Evolutionary conservation across 768 basidiomycete species (phyloP).

Genomic region (Tulasnella sp.): DNA sequence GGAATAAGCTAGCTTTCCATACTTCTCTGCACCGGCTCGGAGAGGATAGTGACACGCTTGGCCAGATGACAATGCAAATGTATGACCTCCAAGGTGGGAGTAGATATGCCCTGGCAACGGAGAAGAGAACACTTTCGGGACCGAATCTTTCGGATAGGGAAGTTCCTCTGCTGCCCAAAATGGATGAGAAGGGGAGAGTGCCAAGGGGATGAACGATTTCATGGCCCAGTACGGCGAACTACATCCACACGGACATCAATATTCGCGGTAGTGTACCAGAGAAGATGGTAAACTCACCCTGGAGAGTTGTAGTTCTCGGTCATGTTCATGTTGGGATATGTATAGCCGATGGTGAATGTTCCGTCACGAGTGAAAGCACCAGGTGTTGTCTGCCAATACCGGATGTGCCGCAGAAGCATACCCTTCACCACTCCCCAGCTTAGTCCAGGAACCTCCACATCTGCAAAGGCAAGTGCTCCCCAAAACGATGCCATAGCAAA

Average conservation of each 20-base stretch:
- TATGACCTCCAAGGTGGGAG: conserved; percentile 48
- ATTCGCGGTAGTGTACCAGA: neutral
- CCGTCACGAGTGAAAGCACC: conserved; percentile 39
- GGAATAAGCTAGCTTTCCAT: conserved; percentile 65
- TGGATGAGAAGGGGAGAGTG: conserved; percentile 50
- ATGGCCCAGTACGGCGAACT: conserved; percentile 70
- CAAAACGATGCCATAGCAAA: conserved; percentile 73
- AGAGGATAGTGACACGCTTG: conserved; percentile 71
- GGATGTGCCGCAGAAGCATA: conserved; percentile 54
- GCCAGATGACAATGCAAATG: conserved; percentile 59
- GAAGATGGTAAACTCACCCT: conserved; percentile 25
- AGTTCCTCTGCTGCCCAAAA: conserved; percentile 63
- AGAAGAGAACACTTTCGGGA: conserved; percentile 38
- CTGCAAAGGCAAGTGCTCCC: conserved; percentile 59
- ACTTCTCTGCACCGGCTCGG: conserved; percentile 65
- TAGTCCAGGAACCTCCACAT: conserved; percentile 48
- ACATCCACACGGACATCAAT: no score
- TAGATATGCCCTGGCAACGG: conserved; percentile 56
- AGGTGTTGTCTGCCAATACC: conserved; percentile 52
- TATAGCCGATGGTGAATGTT: conserved; percentile 47
- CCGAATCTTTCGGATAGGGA: conserved; percentile 41
- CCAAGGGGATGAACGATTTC: conserved; percentile 57
- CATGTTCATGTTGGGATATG: conserved; percentile 17
- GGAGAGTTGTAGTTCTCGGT: conserved; percentile 63
- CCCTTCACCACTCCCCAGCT: conserved; percentile 68